A percentile compares a stretch with the other conserved stretches of the same genome.
These are phyloP conservation scores for Saksenaea vasiformis DNA, from an alignment of 371 early-diverging fungal genomes.

Conservation along the genomic window DNA sequence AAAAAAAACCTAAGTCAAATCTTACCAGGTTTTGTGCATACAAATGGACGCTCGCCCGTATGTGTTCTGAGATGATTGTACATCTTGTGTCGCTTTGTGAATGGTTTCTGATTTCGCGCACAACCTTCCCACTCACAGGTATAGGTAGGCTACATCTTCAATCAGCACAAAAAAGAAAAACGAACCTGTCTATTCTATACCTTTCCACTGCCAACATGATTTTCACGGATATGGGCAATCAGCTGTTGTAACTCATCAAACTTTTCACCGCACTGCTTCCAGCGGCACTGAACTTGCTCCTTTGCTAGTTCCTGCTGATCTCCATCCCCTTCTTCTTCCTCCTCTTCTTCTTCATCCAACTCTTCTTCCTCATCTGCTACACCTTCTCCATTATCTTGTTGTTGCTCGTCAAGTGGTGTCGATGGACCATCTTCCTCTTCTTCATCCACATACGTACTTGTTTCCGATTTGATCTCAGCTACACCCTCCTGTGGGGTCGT, in stretches of 20 bases:
- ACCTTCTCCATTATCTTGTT: not conserved
- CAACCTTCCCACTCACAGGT: slow-evolving; percentile 85
- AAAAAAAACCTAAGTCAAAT: not conserved
- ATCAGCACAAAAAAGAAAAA: not conserved
- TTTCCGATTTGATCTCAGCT: slow-evolving; percentile 21
- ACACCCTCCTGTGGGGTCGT: not conserved
- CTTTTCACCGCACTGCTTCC: slow-evolving; percentile 57
- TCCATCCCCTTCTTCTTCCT: slow-evolving; percentile 14
- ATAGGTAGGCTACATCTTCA: slow-evolving; percentile 61
- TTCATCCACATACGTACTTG: slow-evolving; percentile 23
- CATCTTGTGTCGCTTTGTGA: slow-evolving; percentile 89
- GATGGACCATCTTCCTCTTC: slow-evolving; percentile 25
- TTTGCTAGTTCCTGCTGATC: slow-evolving; percentile 5
- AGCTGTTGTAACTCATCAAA: slow-evolving; percentile 50
- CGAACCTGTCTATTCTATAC: slow-evolving; percentile 32
- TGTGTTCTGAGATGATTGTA: slow-evolving; percentile 88
- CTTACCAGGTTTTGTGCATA: slow-evolving; percentile 29
- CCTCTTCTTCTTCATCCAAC: slow-evolving; percentile 22
- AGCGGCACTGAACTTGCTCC: slow-evolving; percentile 46
- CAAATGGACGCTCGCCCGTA: slow-evolving; percentile 79
- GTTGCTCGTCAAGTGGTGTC: slow-evolving; percentile 13
- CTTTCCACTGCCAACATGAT: slow-evolving; percentile 70
- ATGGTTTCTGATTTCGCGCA: slow-evolving; percentile 72
- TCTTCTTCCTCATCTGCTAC: slow-evolving; percentile 12
- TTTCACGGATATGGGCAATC: slow-evolving; percentile 61